phyloP scores from a whole-genome alignment of 2,329 filamentous ascomycete genomes.

The Colletotrichum zoysiae region DNA sequence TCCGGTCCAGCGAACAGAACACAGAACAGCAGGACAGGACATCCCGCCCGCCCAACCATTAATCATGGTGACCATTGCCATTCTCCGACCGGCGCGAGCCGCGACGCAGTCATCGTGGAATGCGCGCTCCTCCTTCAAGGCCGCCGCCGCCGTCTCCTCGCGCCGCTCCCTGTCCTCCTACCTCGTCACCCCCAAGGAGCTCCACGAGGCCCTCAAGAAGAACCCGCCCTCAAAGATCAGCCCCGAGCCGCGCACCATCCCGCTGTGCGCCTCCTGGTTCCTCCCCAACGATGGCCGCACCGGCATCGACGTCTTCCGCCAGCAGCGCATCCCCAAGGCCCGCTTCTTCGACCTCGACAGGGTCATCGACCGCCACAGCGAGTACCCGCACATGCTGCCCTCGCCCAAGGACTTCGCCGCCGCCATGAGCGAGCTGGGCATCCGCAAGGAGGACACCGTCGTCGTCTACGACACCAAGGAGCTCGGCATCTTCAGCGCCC shows the following conservation, averaged over 20 bases:
- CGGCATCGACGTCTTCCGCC: conserved; percentile 83
- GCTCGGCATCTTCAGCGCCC: conserved; percentile 93
- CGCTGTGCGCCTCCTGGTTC: conserved; percentile 95
- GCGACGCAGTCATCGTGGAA: conserved; percentile 52
- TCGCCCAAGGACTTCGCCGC: conserved; percentile 82
- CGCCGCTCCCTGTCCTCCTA: conserved; percentile 79
- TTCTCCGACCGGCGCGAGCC: conserved; percentile 58
- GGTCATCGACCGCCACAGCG: conserved; percentile 86
- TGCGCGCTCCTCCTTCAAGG: conserved; percentile 49
- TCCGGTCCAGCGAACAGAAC: not conserved
- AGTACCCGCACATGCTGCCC: conserved; percentile 97
- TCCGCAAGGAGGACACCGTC: conserved; percentile 86
- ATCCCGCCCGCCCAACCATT: conserved; percentile 22
- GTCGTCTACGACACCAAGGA: conserved; percentile 96
- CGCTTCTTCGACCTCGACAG: conserved; percentile 97
- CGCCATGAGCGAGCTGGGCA: conserved; percentile 90
- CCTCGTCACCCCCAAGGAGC: conserved; percentile 86
- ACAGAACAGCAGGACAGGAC: not conserved
- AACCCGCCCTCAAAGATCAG: conserved; percentile 85
- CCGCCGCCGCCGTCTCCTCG: conserved; percentile 42
- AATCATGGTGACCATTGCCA: conserved; percentile 58
- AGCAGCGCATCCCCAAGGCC: conserved; percentile 86
- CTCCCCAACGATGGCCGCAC: conserved; percentile 90
- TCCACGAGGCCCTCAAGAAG: conserved; percentile 83
- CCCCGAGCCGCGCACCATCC: conserved; percentile 84